Base-by-base conservation (phyloP, 208 protist species). In the Trypanosoma caninum region DNA sequence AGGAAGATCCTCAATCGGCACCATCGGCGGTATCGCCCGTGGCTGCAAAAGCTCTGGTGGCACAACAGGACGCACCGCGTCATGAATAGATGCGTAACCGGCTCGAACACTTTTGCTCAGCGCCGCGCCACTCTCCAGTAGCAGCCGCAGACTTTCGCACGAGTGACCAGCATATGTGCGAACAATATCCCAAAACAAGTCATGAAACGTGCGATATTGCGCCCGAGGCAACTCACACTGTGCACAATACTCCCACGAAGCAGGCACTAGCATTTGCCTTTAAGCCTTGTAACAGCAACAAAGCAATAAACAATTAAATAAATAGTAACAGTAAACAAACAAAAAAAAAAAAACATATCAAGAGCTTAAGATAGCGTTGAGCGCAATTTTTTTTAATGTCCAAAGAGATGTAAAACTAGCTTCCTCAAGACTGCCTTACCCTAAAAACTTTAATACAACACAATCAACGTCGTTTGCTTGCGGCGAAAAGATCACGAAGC, bases 131-230 rank as follows among this genome's bases (percentile, higher is more conserved):
- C 68, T 64, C 23, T 65, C 40, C 64, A 85, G 78, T n/a, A 89
- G 46, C 14, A 38, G 25, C n/a, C 70, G 44, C 22, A 93, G 84
- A 0, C 40, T 59, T 2, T 60, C 57, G 22, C 70, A 69, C 3
- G 78, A 72, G 11, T 47, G 42, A n/a, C 83, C 87, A 7, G 73
- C 82, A 59, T 86, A 89, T 28, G 82, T 83, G 68, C 61, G 69
- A 31, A 93, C 73, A 40, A 84, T 53, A 46, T 84, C 78, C 55
- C 63, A 69, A 45, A 69, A 69, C 0, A 62, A 1, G 8, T 54
- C 54, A 9, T 40, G 0, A 40, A 69, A 69, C 14, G 40, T 48
- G 20, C 59, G 11, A 10, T 2, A 2, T 10, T 14, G 9, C 0
- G 20, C 22, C 18, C 4, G 35, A 22, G 59, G 59, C 38, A 57